phyloP scores from a whole-genome alignment of 2,329 filamentous ascomycete species.

The Beauveria sp. region DNA sequence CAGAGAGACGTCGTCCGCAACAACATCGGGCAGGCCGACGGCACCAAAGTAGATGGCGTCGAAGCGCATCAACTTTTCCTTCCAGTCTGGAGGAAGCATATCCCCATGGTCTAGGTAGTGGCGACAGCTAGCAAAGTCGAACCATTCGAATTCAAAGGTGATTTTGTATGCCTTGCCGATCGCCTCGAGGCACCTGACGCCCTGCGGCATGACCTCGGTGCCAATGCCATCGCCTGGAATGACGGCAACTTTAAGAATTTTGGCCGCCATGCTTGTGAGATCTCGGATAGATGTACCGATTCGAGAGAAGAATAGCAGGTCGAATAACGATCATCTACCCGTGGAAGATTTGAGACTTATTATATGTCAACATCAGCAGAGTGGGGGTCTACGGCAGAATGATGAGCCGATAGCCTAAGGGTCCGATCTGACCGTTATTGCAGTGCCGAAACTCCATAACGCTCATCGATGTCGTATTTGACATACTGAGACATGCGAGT shows the following conservation, averaged over 20 bases:
- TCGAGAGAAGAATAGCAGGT: background rate
- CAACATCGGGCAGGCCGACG: constrained; percentile 46
- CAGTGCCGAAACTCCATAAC: background rate
- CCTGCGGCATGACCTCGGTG: constrained; percentile 57
- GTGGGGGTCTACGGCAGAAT: background rate
- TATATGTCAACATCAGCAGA: background rate
- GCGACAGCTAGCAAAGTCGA: constrained; percentile 58
- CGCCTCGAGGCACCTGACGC: constrained; percentile 51
- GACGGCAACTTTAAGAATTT: constrained; percentile 41
- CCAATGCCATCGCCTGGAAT: constrained; percentile 67
- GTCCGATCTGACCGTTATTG: background rate
- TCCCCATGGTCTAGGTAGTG: constrained; percentile 40
- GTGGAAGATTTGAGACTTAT: background rate
- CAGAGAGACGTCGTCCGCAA: constrained; percentile 60
- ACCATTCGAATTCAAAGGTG: constrained; percentile 52
- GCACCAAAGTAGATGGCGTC: constrained; percentile 64
- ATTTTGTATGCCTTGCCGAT: constrained; percentile 40
- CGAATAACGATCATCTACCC: too few species aligned
- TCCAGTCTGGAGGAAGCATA: constrained; percentile 38
- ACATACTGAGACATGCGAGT: background rate
- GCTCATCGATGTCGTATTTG: too few species aligned
- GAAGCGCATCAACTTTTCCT: constrained; percentile 47
- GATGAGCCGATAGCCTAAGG: constrained; percentile 36
- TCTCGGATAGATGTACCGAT: background rate
- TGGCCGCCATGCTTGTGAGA: constrained; percentile 28